Percentiles rank a stretch among this genome's conserved stretches.
Evolutionary conservation across 768 basidiomycete species (phyloP).

Genomic region (Pisolithus microcarpus): DNA sequence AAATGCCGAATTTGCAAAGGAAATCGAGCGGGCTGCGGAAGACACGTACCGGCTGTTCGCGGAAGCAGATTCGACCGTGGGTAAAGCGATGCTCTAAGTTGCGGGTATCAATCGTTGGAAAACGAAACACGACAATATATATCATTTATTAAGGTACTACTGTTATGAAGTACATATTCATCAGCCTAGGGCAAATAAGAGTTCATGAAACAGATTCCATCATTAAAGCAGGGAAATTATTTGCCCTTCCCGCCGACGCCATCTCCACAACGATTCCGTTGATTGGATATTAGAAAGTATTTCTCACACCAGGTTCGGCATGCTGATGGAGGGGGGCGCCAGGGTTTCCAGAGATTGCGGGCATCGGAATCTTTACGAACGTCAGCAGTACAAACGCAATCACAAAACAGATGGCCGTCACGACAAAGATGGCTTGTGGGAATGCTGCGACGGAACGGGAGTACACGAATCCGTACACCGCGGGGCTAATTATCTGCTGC

Average conservation of each 20-base stretch:
- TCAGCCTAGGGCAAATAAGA: too few species aligned
- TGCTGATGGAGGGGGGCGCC: background rate
- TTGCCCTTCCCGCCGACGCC: too few species aligned
- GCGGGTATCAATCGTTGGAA: background rate
- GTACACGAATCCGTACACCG: constrained; percentile 66
- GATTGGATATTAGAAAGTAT: too few species aligned
- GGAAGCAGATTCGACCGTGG: background rate
- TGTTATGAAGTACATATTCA: too few species aligned
- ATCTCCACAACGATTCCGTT: too few species aligned
- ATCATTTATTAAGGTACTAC: background rate
- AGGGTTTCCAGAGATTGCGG: background rate
- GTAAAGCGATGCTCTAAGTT: constrained; percentile 15
- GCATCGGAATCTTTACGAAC: constrained; percentile 29
- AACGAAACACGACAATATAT: background rate
- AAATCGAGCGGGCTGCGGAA: constrained; percentile 55
- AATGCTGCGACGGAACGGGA: constrained; percentile 61
- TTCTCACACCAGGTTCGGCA: background rate
- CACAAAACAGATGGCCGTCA: constrained; percentile 36
- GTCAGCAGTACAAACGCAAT: constrained; percentile 40
- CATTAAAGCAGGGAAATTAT: too few species aligned
- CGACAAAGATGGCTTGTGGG: constrained; percentile 63
- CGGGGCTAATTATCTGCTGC: constrained; percentile 62
- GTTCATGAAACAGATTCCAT: too few species aligned
- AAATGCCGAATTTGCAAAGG: constrained; percentile 63
- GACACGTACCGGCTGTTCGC: constrained; percentile 64